Evolutionary conservation across 129 eudicot genomes (phyloP), one percentile per base, ranked within the genome.

Genomic region (Artemisia annua): DNA sequence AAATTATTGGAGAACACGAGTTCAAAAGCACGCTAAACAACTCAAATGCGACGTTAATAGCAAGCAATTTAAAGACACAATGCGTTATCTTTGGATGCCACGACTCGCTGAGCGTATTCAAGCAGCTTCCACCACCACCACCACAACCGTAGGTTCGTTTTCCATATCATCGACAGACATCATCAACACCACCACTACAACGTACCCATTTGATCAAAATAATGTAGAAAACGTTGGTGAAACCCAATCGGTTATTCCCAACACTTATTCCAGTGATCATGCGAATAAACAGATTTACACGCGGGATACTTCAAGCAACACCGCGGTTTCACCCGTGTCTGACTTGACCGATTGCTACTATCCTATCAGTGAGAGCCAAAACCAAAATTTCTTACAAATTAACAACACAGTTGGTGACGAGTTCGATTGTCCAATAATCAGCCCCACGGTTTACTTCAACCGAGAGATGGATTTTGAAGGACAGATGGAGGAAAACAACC

Each of bases 41-140:
- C 87, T 91, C 62, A 91, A 88, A 84, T 91, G 97, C 71, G 97
- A 91, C 78, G 97, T 91, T 63, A 84, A 91, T 61, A 91, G 97
- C 95, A 91, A 91, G 87, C 87, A 84, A 76, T 91, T 91, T 70
- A 85, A 91, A 80, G 97, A 91, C 86, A 82, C 97, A 67, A 85
- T 91, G 97, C 86, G 91, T 13, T 91, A 91, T 55, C 92, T 88
- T 12, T 88, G 97, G 97, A 91, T 91, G 92, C 97, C 97, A 18
- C 78, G 97, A 63, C 74, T 91, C 3, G 89, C 81, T 11, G 97
- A 91, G 70, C 76, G 96, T 52, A 91, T 91, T 76, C 97, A 91
- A 55, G 97, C 96, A 1, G 87, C 96, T 60, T 69, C 84, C 12
- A 43, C 82, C 78, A 48, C 75, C 46, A 62, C 70, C 52, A 54